Evolutionary conservation across 2,329 filamentous ascomycete species (phyloP), one percentile per base, ranked within the genome.

Genomic region (Metarhizium rileyi): DNA sequence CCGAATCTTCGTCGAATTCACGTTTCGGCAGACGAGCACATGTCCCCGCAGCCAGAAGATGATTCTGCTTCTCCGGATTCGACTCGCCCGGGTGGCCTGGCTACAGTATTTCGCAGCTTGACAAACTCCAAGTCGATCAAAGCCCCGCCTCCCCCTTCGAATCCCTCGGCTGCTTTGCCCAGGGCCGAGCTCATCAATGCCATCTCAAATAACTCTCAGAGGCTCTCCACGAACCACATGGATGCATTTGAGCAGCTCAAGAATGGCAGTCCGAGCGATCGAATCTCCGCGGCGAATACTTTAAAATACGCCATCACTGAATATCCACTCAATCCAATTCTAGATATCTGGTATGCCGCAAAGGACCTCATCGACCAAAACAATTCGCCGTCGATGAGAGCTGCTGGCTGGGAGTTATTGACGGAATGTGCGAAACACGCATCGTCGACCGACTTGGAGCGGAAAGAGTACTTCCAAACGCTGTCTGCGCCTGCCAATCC

Each of bases 311-410:
- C 76, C 50, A 72, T 84, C 30, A 65, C 73, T 28, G 78, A 83
- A 54, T 80, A 79, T 57, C 77, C 80, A 5, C 66, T 83, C 26
- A 76, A 75, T 50, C 74, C 77, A 5, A 74, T 81, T 12, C 68
- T 79, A 45, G 76, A 80, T 43, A 81, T 86, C 50, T 86, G 83
- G 80, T 76, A 80, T 54, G 78, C 80, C 14, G 80, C 74, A 43
- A 83, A 81, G 60, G 81, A 86, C 57, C 68, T 86, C 51, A 80
- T 86, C 51, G 73, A 83, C 26, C 66, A 75, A 6, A 63, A 67
- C 22, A 82, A 83, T 49, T 64, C 78, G n/a, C 61, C 61, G 4
- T 63, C 72, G 26, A 74, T 75, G 55, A 75, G 83, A 25, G 66
- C 68, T 45, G 76, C 78, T n/a, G 83, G 81, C 18, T 86, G 82